Conservation (phyloP, 2,329 filamentous ascomycete genomes). For the Huntiella abstrusa region DNA sequence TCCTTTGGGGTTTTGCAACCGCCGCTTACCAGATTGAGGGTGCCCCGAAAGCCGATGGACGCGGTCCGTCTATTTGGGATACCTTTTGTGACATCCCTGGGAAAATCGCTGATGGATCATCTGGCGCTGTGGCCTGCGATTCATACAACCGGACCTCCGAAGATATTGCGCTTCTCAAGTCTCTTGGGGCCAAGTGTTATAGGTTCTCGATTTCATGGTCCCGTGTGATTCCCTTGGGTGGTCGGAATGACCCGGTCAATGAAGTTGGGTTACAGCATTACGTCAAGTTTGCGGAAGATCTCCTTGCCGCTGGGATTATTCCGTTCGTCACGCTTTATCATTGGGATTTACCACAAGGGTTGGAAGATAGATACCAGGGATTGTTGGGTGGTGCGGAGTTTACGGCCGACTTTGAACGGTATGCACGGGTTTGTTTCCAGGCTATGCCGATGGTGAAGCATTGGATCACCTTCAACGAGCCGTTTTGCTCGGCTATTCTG, state of each 20-base stretch:
- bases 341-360: slow-evolving; percentile 67
- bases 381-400: slow-evolving; percentile 68
- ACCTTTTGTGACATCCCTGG: slow-evolving; percentile 65
- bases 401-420: slow-evolving; percentile 61
- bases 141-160: slow-evolving; percentile 64
- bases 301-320: slow-evolving; percentile 55
- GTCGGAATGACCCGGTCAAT: slow-evolving; percentile 66
- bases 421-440: slow-evolving; percentile 58
- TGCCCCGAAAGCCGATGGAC: slow-evolving; percentile 52
- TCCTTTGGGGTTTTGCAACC: slow-evolving; percentile 66
- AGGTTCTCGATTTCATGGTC: slow-evolving; percentile 77
- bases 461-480: slow-evolving; percentile 87
- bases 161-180: slow-evolving; percentile 61
- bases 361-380: slow-evolving; percentile 67
- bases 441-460: slow-evolving; percentile 59
- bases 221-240: slow-evolving; percentile 69
- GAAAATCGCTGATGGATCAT: slow-evolving; percentile 63
- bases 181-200: slow-evolving; percentile 54
- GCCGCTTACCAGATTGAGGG: slow-evolving; percentile 79
- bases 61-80: slow-evolving; percentile 75
- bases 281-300: slow-evolving; percentile 57
- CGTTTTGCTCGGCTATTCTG: slow-evolving; percentile 66
- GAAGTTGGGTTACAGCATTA: slow-evolving; percentile 62
- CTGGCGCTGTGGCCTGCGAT: slow-evolving; percentile 65
- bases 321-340: slow-evolving; percentile 74